These are phyloP conservation scores for Pythium aristosporum DNA, from an alignment of 352 stramenopile genomes.

Conservation along the genomic window DNA sequence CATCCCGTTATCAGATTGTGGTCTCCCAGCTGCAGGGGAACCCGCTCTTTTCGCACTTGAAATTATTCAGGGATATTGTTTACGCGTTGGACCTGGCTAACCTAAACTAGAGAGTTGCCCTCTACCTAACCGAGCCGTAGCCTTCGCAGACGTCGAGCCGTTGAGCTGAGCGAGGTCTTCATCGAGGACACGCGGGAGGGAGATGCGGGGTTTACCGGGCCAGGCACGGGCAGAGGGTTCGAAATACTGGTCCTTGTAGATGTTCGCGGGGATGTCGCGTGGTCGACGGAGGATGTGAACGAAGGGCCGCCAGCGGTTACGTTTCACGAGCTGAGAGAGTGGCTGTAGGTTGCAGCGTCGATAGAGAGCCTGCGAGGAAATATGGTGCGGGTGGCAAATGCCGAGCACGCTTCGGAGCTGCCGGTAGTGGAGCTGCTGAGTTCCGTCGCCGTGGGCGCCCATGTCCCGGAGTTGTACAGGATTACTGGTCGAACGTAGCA, in stretches of 20 bases:
- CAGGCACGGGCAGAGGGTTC: neutral
- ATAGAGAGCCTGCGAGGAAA: neutral
- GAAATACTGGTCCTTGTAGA: constrained; percentile 20
- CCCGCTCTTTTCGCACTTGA: no score
- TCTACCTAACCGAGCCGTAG: no score
- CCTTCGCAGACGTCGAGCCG: no score
- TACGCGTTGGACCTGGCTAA: no score
- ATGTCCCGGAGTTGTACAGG: constrained; percentile 15
- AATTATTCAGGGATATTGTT: no score
- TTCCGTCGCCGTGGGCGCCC: constrained; percentile 1
- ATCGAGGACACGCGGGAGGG: no score
- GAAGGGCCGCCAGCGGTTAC: constrained; percentile 12
- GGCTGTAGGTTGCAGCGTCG: constrained; percentile 5
- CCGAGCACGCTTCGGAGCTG: constrained; percentile 16
- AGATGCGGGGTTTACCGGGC: neutral
- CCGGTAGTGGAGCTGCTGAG: constrained; percentile 12
- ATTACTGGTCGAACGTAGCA: constrained; percentile 20
- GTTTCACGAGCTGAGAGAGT: constrained; percentile 3
- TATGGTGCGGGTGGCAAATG: constrained; percentile 10
- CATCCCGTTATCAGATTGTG: no score
- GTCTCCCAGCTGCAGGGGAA: no score
- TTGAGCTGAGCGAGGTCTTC: no score
- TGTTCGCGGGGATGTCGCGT: constrained; percentile 13
- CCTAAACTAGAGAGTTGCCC: no score
- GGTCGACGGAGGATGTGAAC: constrained; percentile 13